Base-by-base conservation (phyloP, 352 stramenopile genomes). In the Pythium rishiriense region DNA sequence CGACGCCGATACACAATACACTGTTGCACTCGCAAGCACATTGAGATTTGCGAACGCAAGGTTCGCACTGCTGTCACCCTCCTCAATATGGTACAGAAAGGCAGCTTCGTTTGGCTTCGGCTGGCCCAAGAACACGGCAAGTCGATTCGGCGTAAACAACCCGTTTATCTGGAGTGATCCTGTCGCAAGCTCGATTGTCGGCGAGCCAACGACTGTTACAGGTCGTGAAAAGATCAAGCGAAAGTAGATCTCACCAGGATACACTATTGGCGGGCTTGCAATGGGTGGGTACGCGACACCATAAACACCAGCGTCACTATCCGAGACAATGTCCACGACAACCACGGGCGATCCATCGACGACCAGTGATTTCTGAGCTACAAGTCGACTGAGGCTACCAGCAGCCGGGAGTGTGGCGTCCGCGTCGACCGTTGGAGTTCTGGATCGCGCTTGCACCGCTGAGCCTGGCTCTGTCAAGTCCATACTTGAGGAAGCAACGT, bases 181-280 rank as follows among this genome's bases (percentile, higher is more conserved):
- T 0, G 84, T 91, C 1, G 79, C 81, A 19, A 93, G 63, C 19
- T 88, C 79, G 1, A 90, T 63, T 2, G 69, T 77, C 7, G 82
- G 81, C 0, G 64, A 54, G 1, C 71, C 81, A 19, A 80, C 52
- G 3, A 93, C 75, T 10, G 62, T 63, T 1, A 93, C 79, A 0
- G 79, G 42, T 4, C 80, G 72, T 24, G 78, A 88, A 61, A 90
- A 93, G 10, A 85, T 64, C 9, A 91, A 4, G 15, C 79, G 71
- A 51, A 93, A 91, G 1, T 85, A 64, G 50, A 93, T 88, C 43
- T 93, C 81, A 1, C 84, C 84, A 4, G 84, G 77, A 47, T 58
- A 74, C 11, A 91, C 74, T 0, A 66, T 71, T 9, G 52, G n/a
- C 2, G 84, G 84, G 49, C 81, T 91, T 1, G 81, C 59, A 12